These are phyloP conservation scores for Kingdonia uniflora DNA, from an alignment of 164 flowering plant genomes.

Conservation along the genomic window DNA sequence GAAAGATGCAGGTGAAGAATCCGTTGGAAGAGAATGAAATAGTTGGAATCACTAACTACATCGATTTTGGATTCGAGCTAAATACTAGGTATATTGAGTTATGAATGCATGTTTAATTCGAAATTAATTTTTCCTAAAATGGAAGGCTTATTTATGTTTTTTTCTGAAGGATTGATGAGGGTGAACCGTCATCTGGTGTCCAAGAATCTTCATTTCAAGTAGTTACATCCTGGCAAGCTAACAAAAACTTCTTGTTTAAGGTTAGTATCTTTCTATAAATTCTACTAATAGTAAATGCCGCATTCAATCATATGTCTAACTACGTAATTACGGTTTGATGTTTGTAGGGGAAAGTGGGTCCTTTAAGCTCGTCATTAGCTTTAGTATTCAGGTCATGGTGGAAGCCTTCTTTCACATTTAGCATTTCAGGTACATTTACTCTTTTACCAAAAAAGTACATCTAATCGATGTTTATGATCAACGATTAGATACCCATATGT, in stretches of 20 bases:
- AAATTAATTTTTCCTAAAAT: neutral
- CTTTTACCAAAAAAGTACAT: neutral
- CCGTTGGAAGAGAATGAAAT: slow-evolving; percentile 72
- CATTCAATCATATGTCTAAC: neutral
- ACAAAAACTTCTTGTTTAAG: slow-evolving; percentile 86
- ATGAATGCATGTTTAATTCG: neutral
- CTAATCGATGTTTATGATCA: too few species aligned
- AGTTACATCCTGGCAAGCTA: slow-evolving; percentile 97
- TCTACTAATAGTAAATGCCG: neutral
- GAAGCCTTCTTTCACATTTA: slow-evolving; percentile 90
- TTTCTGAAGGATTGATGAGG: slow-evolving; percentile 39
- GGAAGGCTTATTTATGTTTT: slow-evolving; percentile 7
- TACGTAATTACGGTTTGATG: neutral
- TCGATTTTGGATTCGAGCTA: slow-evolving; percentile 90
- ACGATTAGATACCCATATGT: too few species aligned
- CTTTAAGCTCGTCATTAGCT: slow-evolving; percentile 64
- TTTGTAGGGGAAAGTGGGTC: slow-evolving; percentile 76
- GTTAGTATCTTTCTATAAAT: slow-evolving; percentile 23
- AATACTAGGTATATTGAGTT: slow-evolving; percentile 51
- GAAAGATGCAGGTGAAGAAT: slow-evolving; percentile 62
- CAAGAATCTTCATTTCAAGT: slow-evolving; percentile 71
- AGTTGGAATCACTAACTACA: slow-evolving; percentile 91
- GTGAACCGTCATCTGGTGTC: slow-evolving; percentile 25
- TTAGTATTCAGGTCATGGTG: slow-evolving; percentile 97
- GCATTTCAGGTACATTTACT: slow-evolving; percentile 57